These are phyloP conservation scores for Kuraishia ogatae DNA, from an alignment of 805 yeast species.

Conservation along the genomic window DNA sequence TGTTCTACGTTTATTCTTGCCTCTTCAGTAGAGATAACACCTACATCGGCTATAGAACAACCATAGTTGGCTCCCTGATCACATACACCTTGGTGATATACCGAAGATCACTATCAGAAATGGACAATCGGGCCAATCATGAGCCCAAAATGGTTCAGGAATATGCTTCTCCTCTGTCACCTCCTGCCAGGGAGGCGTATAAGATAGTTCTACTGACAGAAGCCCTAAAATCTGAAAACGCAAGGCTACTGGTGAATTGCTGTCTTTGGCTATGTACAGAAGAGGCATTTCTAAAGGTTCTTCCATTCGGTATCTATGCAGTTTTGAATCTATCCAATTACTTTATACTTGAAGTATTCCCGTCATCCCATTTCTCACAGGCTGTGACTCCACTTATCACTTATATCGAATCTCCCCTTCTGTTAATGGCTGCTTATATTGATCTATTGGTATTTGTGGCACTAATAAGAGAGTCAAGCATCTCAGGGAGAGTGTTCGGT, in stretches of 20 bases:
- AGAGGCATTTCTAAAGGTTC: slow-evolving; percentile 22
- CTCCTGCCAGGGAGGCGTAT: not conserved
- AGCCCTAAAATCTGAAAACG: slow-evolving; percentile 30
- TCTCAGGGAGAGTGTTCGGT: slow-evolving; percentile 18
- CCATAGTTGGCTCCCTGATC: slow-evolving; percentile 11
- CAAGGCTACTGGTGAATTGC: slow-evolving; percentile 27
- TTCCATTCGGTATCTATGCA: slow-evolving; percentile 33
- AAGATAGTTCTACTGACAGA: slow-evolving; percentile 21
- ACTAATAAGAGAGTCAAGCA: slow-evolving; percentile 20
- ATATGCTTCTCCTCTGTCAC: not conserved
- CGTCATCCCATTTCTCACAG: slow-evolving; percentile 19
- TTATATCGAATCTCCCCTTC: slow-evolving; percentile 27
- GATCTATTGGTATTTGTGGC: slow-evolving; percentile 25
- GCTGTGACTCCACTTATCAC: slow-evolving; percentile 28
- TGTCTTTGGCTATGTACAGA: slow-evolving; percentile 28
- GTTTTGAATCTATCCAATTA: slow-evolving; percentile 27
- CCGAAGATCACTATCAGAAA: slow-evolving; percentile 10
- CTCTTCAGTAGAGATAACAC: slow-evolving; percentile 1
- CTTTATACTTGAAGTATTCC: slow-evolving; percentile 23
- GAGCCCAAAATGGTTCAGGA: not conserved
- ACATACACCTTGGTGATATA: slow-evolving; percentile 22
- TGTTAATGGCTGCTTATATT: slow-evolving; percentile 27
- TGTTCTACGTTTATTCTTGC: slow-evolving; percentile 5
- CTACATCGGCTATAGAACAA: slow-evolving; percentile 1
- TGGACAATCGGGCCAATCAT: slow-evolving; percentile 1